A percentile compares a stretch with the other conserved stretches of the same genome.
These are phyloP conservation scores for Anisodus acutangulus DNA, from an alignment of 257 asterid genomes.

Conservation along the genomic window DNA sequence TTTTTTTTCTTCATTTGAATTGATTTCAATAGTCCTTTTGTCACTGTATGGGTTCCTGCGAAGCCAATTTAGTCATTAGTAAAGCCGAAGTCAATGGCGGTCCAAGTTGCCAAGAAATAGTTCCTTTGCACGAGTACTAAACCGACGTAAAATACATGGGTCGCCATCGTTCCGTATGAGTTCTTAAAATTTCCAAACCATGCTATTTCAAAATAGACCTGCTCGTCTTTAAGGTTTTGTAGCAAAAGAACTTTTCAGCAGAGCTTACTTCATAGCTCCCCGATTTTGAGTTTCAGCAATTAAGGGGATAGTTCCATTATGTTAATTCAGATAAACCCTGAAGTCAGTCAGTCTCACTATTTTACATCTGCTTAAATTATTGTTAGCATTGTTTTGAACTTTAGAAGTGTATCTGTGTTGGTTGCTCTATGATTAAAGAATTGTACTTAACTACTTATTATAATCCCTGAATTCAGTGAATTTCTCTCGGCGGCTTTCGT, in stretches of 20 bases:
- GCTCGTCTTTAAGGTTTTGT: background rate
- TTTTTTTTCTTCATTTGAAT: too few species aligned
- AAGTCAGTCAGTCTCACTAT: background rate
- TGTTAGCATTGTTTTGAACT: background rate
- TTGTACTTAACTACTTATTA: background rate
- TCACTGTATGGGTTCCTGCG: too few species aligned
- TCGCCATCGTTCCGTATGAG: background rate
- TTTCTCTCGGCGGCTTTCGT: background rate
- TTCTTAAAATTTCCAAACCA: background rate
- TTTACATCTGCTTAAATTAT: slow-evolving; percentile 9
- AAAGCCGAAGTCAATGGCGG: background rate
- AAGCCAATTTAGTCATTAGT: too few species aligned
- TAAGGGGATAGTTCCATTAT: background rate
- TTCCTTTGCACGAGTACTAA: too few species aligned
- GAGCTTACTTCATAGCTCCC: background rate
- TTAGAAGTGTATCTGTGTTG: background rate
- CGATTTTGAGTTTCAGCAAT: background rate
- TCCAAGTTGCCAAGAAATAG: too few species aligned
- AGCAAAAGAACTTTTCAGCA: background rate
- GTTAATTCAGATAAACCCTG: background rate
- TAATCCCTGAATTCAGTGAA: background rate
- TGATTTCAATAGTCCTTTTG: background rate
- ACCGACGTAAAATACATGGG: background rate
- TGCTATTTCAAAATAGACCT: background rate
- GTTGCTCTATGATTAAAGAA: background rate